Percentiles rank a stretch among this genome's conserved stretches.
phyloP scores from a whole-genome alignment of 2,329 filamentous ascomycete genomes.

The Pseudogymnoascus verrucosus region DNA sequence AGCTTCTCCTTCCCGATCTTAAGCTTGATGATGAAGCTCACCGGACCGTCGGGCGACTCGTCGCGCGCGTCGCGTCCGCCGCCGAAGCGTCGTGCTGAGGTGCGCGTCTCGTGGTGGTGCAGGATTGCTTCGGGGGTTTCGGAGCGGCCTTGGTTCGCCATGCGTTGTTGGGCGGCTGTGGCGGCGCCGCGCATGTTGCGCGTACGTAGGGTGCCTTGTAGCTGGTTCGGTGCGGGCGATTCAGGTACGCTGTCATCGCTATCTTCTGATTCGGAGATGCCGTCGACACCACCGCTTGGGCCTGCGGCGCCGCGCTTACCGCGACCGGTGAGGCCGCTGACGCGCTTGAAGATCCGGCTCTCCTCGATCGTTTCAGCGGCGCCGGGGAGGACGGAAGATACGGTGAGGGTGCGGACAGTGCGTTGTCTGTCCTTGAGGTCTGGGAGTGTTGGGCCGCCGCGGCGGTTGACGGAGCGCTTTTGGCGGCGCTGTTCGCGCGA shows the following conservation, averaged over 20 bases:
- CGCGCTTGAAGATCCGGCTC: constrained; percentile 77
- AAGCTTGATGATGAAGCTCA: constrained; percentile 62
- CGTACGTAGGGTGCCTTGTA: constrained; percentile 74
- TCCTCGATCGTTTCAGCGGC: constrained; percentile 74
- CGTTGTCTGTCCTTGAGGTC: constrained; percentile 92
- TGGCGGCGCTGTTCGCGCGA: constrained; percentile 89
- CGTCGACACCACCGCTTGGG: constrained; percentile 54
- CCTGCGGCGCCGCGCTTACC: constrained; percentile 48
- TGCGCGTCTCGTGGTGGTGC: constrained; percentile 66
- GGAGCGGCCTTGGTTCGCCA: constrained; percentile 74
- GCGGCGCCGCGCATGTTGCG: constrained; percentile 85
- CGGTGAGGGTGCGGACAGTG: constrained; percentile 84
- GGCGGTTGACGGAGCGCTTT: constrained; percentile 88
- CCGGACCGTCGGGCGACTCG: constrained; percentile 65
- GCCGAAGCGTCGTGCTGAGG: constrained; percentile 48
- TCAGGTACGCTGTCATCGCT: constrained; percentile 82
- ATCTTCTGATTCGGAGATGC: constrained; percentile 80
- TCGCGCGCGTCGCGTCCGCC: constrained; percentile 57
- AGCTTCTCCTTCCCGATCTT: constrained; percentile 66
- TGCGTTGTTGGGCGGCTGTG: constrained; percentile 75
- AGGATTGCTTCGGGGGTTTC: constrained; percentile 76
- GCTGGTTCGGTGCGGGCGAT: constrained; percentile 69
- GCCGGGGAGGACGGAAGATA: constrained; percentile 87
- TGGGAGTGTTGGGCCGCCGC: constrained; percentile 87
- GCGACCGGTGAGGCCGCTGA: constrained; percentile 47